Percentiles rank a stretch among this genome's conserved stretches.
phyloP scores from a whole-genome alignment of 2,329 filamentous ascomycete genomes.

The Bipolaris sorokiniana region DNA sequence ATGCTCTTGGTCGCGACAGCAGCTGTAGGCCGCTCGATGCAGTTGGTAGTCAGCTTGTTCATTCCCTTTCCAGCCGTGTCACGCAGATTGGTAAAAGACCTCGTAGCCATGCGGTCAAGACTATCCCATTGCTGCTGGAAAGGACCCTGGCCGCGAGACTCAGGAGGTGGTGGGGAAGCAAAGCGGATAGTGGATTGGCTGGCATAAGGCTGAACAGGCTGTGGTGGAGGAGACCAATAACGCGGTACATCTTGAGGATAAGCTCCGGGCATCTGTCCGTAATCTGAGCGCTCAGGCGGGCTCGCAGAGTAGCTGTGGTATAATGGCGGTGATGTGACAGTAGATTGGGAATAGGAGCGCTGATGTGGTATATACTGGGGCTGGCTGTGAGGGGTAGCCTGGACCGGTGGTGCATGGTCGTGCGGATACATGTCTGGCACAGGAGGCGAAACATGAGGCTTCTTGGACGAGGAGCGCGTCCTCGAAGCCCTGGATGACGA shows the following conservation, averaged over 20 bases:
- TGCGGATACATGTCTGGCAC: constrained; percentile 22
- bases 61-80: constrained; percentile 36
- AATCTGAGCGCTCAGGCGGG: constrained; percentile 28
- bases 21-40: constrained; percentile 39
- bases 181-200: constrained; percentile 32
- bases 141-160: constrained; percentile 27
- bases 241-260: constrained; percentile 19
- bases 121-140: constrained; percentile 39
- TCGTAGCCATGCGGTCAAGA: constrained; percentile 38
- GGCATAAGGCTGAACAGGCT: constrained; percentile 23
- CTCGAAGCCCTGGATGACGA: constrained; percentile 25
- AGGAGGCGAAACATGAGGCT: constrained; percentile 21
- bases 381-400: constrained; percentile 10
- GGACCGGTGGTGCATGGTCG: constrained; percentile 24
- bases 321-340: constrained; percentile 13
- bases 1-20: constrained; percentile 43
- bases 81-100: constrained; percentile 37
- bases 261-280: constrained; percentile 28
- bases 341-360: constrained; percentile 11
- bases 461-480: constrained; percentile 22
- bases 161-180: constrained; percentile 26
- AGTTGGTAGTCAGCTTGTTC: constrained; percentile 35
- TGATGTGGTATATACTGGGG: constrained; percentile 17
- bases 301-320: constrained; percentile 20
- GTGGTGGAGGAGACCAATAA: constrained; percentile 24